phyloP scores from a whole-genome alignment of 805 yeast genomes.

The Candida piceae region DNA sequence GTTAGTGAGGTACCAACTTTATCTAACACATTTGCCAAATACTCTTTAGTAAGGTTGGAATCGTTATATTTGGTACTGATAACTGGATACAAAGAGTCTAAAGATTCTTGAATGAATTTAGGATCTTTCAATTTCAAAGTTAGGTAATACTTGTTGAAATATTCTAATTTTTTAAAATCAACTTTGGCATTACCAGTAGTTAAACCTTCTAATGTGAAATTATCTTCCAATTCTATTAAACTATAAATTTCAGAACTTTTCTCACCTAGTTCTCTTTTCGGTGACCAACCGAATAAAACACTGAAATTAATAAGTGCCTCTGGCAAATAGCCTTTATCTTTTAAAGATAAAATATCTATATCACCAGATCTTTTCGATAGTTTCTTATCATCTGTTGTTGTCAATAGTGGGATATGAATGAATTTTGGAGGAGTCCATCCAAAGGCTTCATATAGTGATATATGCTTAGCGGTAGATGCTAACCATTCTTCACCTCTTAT shows the following conservation, averaged over 20 bases:
- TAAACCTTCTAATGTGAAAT: constrained; percentile 63
- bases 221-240: constrained; percentile 44
- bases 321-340: constrained; percentile 63
- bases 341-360: constrained; percentile 58
- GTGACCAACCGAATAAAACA: constrained; percentile 94
- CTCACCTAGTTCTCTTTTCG: constrained; percentile 51
- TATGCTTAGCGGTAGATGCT: constrained; percentile 91
- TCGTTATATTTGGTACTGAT: constrained; percentile 12
- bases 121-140: constrained; percentile 37
- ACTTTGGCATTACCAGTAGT: constrained; percentile 95
- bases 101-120: constrained; percentile 31
- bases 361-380: constrained; percentile 85
- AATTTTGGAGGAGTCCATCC: constrained; percentile 80
- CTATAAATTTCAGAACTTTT: constrained; percentile 47
- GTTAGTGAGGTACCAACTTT: constrained; percentile 46
- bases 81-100: constrained; percentile 26
- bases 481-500: constrained; percentile 98
- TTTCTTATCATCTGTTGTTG: constrained; percentile 68
- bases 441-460: constrained; percentile 79
- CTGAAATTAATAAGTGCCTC: constrained; percentile 85
- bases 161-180: constrained; percentile 66
- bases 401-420: constrained; percentile 86
- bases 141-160: constrained; percentile 72
- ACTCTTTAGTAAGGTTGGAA: constrained; percentile 24
- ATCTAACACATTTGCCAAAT: constrained; percentile 36